Conservation (phyloP, 2,329 filamentous ascomycete species). For the Tolypocladium capitatum region DNA sequence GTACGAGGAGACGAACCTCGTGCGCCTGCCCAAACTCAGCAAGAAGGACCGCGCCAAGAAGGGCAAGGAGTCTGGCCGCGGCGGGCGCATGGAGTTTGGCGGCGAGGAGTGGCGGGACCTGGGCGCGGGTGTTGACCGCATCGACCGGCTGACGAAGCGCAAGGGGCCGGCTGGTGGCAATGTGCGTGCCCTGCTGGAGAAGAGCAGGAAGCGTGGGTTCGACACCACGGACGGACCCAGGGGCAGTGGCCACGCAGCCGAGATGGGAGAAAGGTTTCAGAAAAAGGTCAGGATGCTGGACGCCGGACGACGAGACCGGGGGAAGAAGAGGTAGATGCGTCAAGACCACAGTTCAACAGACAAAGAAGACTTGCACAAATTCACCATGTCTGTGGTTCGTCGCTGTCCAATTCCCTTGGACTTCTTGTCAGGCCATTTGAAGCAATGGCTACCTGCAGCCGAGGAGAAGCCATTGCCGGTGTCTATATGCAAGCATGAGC, state of each 20-base stretch:
- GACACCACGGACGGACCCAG: conserved; percentile 58
- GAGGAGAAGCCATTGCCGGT: background rate
- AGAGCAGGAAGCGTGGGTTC: conserved; percentile 68
- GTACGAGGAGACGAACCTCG: conserved; percentile 90
- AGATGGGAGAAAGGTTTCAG: conserved; percentile 62
- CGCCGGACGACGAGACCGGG: conserved; percentile 29
- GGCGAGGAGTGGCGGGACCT: conserved; percentile 89
- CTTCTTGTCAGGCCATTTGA: background rate
- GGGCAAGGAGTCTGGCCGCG: conserved; percentile 34
- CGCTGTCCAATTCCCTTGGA: too few species aligned
- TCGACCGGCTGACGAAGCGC: conserved; percentile 66
- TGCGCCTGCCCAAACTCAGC: conserved; percentile 69
- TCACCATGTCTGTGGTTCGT: background rate
- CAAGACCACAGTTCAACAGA: background rate
- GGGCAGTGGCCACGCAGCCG: conserved; percentile 42
- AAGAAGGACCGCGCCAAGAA: conserved; percentile 74
- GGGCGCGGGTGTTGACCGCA: conserved; percentile 74
- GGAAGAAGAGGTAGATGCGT: conserved; percentile 23
- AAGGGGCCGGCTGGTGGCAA: conserved; percentile 43
- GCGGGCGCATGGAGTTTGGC: conserved; percentile 55
- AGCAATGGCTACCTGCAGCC: background rate
- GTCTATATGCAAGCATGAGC: background rate
- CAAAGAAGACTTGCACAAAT: background rate
- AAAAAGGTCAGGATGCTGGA: conserved; percentile 51
- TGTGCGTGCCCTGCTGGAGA: conserved; percentile 56